These are phyloP conservation scores for Pseudogymnoascus sp. DNA, from an alignment of 2,329 filamentous ascomycete genomes.

Conservation along the genomic window DNA sequence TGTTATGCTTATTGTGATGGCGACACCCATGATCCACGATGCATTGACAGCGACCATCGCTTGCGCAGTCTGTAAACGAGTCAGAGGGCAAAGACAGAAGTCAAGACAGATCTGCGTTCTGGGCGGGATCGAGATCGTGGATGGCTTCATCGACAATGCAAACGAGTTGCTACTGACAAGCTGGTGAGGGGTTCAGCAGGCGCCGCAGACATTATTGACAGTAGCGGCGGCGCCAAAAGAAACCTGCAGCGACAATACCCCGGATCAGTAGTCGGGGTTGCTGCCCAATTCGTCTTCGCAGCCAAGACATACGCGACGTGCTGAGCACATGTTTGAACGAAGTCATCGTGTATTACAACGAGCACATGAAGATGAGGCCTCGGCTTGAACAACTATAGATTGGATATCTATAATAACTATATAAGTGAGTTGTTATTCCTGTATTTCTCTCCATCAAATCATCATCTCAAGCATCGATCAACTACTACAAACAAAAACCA, in stretches of 20 bases:
- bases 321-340: neutral
- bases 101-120: neutral
- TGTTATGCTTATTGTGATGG: conserved; percentile 8
- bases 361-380: conserved; percentile 6
- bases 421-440: neutral
- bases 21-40: conserved; percentile 4
- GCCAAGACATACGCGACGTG: neutral
- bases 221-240: neutral
- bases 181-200: neutral
- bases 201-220: neutral
- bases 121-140: neutral
- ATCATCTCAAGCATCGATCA: neutral
- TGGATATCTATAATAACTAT: neutral
- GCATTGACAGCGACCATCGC: neutral
- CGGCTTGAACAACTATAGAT: neutral
- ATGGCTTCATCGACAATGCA: neutral
- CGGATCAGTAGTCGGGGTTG: neutral
- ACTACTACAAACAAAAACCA: neutral
- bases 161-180: neutral
- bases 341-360: neutral
- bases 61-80: neutral
- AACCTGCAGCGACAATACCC: neutral
- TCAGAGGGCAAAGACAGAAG: neutral
- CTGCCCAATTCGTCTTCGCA: neutral
- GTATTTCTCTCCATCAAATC: neutral